Conservation (phyloP, 192 early-diverging fungal genomes). For the Backusella westeae region DNA sequence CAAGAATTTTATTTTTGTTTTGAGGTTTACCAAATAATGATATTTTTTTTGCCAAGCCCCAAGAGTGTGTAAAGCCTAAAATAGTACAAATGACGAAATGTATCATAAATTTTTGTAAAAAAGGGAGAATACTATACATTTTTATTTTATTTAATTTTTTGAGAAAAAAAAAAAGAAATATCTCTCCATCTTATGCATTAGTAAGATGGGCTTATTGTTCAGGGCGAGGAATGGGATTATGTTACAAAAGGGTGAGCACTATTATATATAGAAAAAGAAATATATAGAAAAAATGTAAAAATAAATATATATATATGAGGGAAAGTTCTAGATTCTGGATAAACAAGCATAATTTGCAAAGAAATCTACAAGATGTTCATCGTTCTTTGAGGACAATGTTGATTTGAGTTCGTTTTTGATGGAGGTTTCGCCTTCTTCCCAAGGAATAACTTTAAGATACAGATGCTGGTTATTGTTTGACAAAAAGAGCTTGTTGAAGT, state of each 20-base stretch:
- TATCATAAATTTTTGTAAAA: neutral
- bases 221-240: conserved; percentile 3
- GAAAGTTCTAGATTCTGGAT: conserved; percentile 7
- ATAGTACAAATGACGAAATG: conserved; percentile 10
- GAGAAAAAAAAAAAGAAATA: neutral
- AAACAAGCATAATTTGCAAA: neutral
- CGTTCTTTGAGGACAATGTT: neutral
- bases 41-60: neutral
- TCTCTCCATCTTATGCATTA: neutral
- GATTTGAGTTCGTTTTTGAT: neutral
- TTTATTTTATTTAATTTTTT: conserved; percentile 4
- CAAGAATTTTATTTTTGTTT: neutral
- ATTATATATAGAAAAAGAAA: neutral
- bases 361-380: conserved; percentile 7
- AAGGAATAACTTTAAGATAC: neutral
- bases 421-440: neutral
- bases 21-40: neutral
- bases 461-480: neutral
- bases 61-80: neutral
- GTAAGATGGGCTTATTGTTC: conserved; percentile 1
- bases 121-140: conserved; percentile 1
- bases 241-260: neutral
- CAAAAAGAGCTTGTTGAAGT: conserved; percentile 14
- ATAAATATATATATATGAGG: neutral
- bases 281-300: neutral